These are phyloP conservation scores for Cantharellus anzutake DNA, from an alignment of 768 basidiomycete genomes.

Conservation along the genomic window DNA sequence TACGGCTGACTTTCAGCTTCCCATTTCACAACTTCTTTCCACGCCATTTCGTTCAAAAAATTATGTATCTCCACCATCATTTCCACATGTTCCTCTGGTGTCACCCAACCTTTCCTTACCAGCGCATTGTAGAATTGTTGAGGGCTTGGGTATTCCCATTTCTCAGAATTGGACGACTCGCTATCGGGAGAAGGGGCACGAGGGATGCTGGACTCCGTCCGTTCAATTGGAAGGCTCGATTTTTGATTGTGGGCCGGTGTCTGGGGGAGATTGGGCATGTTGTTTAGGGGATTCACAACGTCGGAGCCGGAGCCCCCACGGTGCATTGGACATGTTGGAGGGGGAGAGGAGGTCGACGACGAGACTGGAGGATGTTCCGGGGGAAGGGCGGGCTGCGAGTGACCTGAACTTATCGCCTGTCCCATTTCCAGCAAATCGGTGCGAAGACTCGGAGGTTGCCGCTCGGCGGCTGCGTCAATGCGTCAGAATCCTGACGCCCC, in stretches of 20 bases:
- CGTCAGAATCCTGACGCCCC: too few species aligned
- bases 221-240: slow-evolving; percentile 44
- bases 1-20: slow-evolving; percentile 47
- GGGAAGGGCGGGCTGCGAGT: not conserved
- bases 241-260: slow-evolving; percentile 37
- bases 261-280: slow-evolving; percentile 77
- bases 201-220: slow-evolving; percentile 74
- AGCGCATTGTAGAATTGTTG: slow-evolving; percentile 98
- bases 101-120: slow-evolving; percentile 91
- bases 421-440: not conserved
- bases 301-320: not conserved
- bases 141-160: slow-evolving; percentile 93
- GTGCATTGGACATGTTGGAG: not conserved
- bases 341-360: not conserved
- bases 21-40: slow-evolving; percentile 89
- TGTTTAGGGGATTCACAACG: slow-evolving; percentile 48
- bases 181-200: slow-evolving; percentile 22
- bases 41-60: slow-evolving; percentile 91
- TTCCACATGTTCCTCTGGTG: slow-evolving; percentile 88
- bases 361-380: not conserved
- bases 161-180: slow-evolving; percentile 15
- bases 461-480: too few species aligned
- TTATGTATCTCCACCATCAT: slow-evolving; percentile 98
- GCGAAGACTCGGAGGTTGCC: too few species aligned
- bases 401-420: not conserved